Evolutionary conservation across 2,329 filamentous ascomycete genomes (phyloP), one percentile per base, ranked within the genome.

Genomic region (Pseudogymnoascus sp.): DNA sequence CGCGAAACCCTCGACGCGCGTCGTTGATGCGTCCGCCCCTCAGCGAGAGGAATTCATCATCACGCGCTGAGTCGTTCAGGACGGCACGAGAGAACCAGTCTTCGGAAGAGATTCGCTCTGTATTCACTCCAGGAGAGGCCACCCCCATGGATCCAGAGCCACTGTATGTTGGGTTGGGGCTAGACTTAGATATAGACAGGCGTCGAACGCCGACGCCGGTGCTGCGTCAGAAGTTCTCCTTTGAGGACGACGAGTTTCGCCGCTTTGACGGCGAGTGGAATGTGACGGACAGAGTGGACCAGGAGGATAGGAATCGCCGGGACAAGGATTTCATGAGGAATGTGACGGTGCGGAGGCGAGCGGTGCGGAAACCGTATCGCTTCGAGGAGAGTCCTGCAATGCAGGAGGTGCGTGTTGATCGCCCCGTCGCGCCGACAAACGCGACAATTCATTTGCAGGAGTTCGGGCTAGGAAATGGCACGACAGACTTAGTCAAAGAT

Each of bases 51-150:
- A 69, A 71, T 60, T 68, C 70, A 12, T 72, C 72, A 4, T 72
- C 72, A 35, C 69, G 71, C 29, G 58, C 58, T 31, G 58, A 60
- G 14, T 39, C 58, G 58, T 92, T 91, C 70, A 85, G 78, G 67
- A 92, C 89, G 2, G 89, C 89, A 4, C 80, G 78, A 39, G 89
- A 92, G 73, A 81, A 82, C 1, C 80, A 80, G 16, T 83, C 83
- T 1, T 88, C 87, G 19, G 84, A 85, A 31, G 86, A 88, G 3
- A 66, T 78, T 23, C 74, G 77, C 26, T 75, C 70, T 59, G 60
- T 61, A 21, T 45, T 33, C 21, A 31, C 29, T n/a, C 12, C 60
- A 23, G 43, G 64, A 60, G 45, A 55, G 55, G 2, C 37, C 65
- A 26, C 62, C 62, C 23, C 63, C 64, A 60, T 38, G 58, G 35